Conservation (phyloP, 306 rosid species). For the Trichosanthes truncata region DNA sequence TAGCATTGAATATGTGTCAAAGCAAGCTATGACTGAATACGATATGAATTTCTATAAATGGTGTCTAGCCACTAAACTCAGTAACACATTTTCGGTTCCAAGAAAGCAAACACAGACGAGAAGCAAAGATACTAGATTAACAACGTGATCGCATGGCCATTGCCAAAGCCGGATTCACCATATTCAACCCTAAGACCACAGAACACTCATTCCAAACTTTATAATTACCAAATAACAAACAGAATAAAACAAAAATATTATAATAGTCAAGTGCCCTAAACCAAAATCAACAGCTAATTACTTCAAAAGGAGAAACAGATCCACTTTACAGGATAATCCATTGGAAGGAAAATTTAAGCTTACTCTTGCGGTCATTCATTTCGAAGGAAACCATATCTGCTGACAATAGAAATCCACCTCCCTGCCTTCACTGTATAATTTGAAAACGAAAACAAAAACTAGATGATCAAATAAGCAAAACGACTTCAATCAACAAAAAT, state of each 20-base stretch:
- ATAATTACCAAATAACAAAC: background rate
- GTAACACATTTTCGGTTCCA: background rate
- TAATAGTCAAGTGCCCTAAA: background rate
- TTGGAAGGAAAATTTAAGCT: slow-evolving; percentile 15
- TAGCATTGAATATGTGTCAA: background rate
- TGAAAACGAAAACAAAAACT: background rate
- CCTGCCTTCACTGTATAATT: slow-evolving; percentile 31
- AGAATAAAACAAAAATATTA: background rate
- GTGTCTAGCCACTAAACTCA: background rate
- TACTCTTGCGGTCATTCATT: slow-evolving; percentile 97
- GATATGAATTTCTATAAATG: background rate
- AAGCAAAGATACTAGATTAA: background rate
- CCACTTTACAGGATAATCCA: background rate
- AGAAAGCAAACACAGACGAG: background rate
- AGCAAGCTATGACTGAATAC: background rate
- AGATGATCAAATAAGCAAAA: background rate
- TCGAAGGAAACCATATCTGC: slow-evolving; percentile 80
- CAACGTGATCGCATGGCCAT: background rate
- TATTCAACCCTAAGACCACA: background rate
- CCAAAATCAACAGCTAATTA: background rate
- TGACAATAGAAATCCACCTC: slow-evolving; percentile 14
- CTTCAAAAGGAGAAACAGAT: background rate
- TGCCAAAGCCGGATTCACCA: background rate
- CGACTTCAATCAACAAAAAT: background rate
- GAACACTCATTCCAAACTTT: background rate